Evolutionary conservation across 2,329 filamentous ascomycete species (phyloP).

Genomic region (Juglanconis oblonga): DNA sequence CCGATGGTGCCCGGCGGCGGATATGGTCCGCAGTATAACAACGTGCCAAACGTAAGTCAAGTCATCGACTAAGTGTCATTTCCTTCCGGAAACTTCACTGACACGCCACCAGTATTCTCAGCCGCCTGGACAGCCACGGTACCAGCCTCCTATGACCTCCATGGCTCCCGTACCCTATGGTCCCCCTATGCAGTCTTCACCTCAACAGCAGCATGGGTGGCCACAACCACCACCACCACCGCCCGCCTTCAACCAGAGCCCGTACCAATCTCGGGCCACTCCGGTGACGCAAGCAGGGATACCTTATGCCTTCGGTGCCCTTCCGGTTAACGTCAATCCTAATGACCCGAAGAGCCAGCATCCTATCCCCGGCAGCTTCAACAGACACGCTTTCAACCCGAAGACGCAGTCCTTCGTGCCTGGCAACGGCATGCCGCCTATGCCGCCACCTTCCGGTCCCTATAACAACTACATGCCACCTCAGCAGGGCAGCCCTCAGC

Average conservation of each 20-base stretch:
- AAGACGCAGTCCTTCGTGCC: conserved; percentile 92
- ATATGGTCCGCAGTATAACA: conserved; percentile 43
- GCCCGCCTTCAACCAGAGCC: conserved; percentile 28
- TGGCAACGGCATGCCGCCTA: conserved; percentile 47
- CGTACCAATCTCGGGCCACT: conserved; percentile 25
- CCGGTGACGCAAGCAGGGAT: conserved; percentile 32
- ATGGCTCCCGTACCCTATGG: conserved; percentile 29
- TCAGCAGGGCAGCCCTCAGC: conserved; percentile 52
- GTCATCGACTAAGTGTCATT: not conserved
- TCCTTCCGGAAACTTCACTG: conserved; percentile 1
- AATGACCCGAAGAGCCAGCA: conserved; percentile 74
- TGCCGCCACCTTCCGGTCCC: conserved; percentile 45
- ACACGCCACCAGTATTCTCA: conserved; percentile 31
- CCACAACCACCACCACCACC: conserved; percentile 22
- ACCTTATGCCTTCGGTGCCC: conserved; percentile 76
- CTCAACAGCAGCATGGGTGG: conserved; percentile 33
- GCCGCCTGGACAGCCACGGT: conserved; percentile 32
- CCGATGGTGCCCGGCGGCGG: conserved; percentile 38
- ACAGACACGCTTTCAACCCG: conserved; percentile 82
- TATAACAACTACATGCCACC: conserved; percentile 48
- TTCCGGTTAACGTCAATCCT: conserved; percentile 67
- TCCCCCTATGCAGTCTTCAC: conserved; percentile 31
- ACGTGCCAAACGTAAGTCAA: conserved; percentile 43
- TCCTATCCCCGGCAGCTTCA: conserved; percentile 77
- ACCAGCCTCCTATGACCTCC: conserved; percentile 33